A percentile compares a stretch with the other conserved stretches of the same genome.
These are phyloP conservation scores for Funneliformis geosporum DNA, from an alignment of 192 early-diverging fungal species.

Conservation along the genomic window DNA sequence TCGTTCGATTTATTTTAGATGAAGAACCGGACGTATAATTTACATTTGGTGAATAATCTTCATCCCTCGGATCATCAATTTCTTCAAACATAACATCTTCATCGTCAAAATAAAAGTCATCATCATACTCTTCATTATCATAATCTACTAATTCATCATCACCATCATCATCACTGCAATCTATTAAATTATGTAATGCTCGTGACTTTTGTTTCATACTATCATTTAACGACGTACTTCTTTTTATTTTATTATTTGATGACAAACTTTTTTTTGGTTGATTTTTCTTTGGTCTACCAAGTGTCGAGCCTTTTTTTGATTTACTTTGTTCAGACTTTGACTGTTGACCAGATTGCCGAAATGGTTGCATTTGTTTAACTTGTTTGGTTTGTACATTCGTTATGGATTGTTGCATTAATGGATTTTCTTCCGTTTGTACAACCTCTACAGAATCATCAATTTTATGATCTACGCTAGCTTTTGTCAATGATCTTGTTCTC, in stretches of 20 bases:
- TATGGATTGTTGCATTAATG: neutral
- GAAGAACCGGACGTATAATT: neutral
- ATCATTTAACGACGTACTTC: neutral
- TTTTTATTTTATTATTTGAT: neutral
- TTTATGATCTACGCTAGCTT: neutral
- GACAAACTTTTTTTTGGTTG: neutral
- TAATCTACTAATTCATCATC: neutral
- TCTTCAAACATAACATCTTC: neutral
- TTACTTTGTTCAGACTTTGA: neutral
- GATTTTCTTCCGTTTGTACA: neutral
- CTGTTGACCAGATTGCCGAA: neutral
- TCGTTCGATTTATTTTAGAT: neutral
- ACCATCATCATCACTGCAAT: neutral
- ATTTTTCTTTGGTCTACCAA: neutral
- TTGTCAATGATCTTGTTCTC: neutral
- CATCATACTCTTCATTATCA: neutral
- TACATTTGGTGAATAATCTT: neutral
- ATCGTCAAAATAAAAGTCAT: neutral
- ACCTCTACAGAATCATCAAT: neutral
- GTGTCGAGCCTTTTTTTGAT: neutral
- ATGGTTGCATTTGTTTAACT: neutral
- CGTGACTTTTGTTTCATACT: neutral
- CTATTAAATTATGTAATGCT: neutral
- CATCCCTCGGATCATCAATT: neutral
- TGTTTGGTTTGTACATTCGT: neutral